phyloP scores from a whole-genome alignment of 2,329 filamentous ascomycete species.

The Xylaria multiplex region DNA sequence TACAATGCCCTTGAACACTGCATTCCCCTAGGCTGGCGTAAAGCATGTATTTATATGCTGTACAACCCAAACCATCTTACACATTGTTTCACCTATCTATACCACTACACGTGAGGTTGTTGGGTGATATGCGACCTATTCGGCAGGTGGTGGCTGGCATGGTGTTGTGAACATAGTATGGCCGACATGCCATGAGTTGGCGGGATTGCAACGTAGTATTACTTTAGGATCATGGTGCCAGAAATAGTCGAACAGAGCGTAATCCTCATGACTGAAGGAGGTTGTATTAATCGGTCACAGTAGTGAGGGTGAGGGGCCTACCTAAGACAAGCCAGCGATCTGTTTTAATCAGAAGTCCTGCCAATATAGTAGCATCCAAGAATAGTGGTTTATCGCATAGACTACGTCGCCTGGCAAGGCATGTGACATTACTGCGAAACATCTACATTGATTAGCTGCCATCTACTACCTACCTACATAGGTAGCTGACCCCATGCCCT shows the following conservation, averaged over 20 bases:
- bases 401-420: constrained; percentile 20
- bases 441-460: constrained; percentile 9
- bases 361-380: constrained; percentile 17
- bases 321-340: neutral
- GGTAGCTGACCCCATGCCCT: constrained; percentile 19
- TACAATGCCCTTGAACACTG: neutral
- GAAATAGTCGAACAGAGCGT: constrained; percentile 1
- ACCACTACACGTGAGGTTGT: constrained; percentile 4
- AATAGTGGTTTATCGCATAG: constrained; percentile 19
- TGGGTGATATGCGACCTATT: constrained; percentile 9
- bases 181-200: constrained; percentile 18
- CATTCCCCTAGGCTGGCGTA: neutral
- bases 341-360: constrained; percentile 7
- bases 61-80: neutral
- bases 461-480: constrained; percentile 32
- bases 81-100: neutral
- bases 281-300: constrained; percentile 17
- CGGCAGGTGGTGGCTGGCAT: constrained; percentile 26
- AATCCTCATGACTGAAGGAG: constrained; percentile 16
- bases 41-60: constrained; percentile 21
- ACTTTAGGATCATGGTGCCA: neutral
- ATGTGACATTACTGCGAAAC: constrained; percentile 33
- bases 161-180: constrained; percentile 3
- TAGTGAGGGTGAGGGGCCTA: constrained; percentile 2
- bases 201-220: constrained; percentile 32